A percentile compares a stretch with the other conserved stretches of the same genome.
Conservation (phyloP, 2,329 filamentous ascomycete genomes). For the Arthrobotrys entomopaga region DNA sequence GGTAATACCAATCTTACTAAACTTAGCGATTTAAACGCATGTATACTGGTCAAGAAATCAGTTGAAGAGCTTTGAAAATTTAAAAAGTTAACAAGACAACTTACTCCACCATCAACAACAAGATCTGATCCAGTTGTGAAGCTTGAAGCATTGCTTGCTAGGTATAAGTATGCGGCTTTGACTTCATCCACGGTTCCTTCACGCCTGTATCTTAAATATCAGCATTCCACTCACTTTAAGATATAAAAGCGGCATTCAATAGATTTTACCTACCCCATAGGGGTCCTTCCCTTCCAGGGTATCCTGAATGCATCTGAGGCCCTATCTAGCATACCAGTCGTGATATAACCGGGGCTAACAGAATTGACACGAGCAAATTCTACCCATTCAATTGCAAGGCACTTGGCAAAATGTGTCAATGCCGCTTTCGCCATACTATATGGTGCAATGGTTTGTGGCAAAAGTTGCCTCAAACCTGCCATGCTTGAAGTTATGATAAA, state of each 20-base stretch:
- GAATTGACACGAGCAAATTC: slow-evolving; percentile 78
- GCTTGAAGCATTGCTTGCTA: slow-evolving; percentile 66
- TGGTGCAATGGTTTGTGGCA: slow-evolving; percentile 77
- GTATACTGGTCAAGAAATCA: no score
- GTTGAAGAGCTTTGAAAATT: no score
- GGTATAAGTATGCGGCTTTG: slow-evolving; percentile 69
- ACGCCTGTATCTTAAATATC: slow-evolving; percentile 61
- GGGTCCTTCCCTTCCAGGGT: slow-evolving; percentile 80
- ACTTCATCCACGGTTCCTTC: slow-evolving; percentile 73
- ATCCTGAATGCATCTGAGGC: slow-evolving; percentile 73
- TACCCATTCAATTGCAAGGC: slow-evolving; percentile 79
- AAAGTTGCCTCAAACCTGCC: slow-evolving; percentile 79
- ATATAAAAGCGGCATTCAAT: background rate
- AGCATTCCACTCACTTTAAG: background rate
- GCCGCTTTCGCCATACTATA: slow-evolving; percentile 79
- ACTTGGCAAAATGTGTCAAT: slow-evolving; percentile 67
- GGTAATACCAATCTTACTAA: no score
- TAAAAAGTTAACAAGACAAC: no score
- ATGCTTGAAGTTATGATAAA: slow-evolving; percentile 83
- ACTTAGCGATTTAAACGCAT: no score
- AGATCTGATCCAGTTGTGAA: slow-evolving; percentile 67
- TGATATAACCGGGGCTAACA: slow-evolving; percentile 79
- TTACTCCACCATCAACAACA: slow-evolving; percentile 60
- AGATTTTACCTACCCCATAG: slow-evolving; percentile 76
- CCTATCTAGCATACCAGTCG: slow-evolving; percentile 76